Conservation (phyloP, 345 rosid species). For the Salix exigua region DNA sequence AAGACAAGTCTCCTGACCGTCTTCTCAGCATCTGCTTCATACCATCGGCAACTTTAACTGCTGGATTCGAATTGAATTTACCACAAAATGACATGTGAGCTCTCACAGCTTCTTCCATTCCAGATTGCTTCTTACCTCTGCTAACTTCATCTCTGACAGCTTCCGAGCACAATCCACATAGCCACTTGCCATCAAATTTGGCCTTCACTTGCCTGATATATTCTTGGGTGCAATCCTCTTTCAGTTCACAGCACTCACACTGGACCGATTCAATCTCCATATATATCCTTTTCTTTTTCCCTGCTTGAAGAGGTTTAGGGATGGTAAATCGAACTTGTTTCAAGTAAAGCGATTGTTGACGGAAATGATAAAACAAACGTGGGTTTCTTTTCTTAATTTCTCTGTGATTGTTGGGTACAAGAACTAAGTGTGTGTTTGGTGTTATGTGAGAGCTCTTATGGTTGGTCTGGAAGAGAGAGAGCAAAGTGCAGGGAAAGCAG, state of each 20-base stretch:
- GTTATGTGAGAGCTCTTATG: conserved; percentile 33
- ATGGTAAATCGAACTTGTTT: background rate
- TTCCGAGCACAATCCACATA: conserved; percentile 93
- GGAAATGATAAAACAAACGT: conserved; percentile 13
- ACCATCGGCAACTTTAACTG: conserved; percentile 83
- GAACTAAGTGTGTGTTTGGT: conserved; percentile 14
- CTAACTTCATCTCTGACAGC: conserved; percentile 75
- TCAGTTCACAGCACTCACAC: conserved; percentile 87
- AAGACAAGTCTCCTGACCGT: conserved; percentile 62
- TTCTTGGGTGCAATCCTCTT: conserved; percentile 85
- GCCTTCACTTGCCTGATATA: conserved; percentile 70
- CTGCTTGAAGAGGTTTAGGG: background rate
- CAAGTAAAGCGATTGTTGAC: conserved; percentile 1
- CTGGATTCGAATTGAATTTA: conserved; percentile 78
- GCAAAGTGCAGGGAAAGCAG: conserved; percentile 20
- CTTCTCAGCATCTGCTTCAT: conserved; percentile 94
- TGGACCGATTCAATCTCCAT: conserved; percentile 87
- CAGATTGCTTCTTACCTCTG: conserved; percentile 42
- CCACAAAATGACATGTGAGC: conserved; percentile 95
- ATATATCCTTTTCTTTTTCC: conserved; percentile 19
- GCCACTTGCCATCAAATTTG: conserved; percentile 85
- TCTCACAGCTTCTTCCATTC: conserved; percentile 75
- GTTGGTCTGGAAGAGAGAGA: conserved; percentile 13
- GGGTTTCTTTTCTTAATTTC: conserved; percentile 13
- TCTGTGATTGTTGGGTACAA: conserved; percentile 17